These are phyloP conservation scores for Aquilaria malaccensis DNA, from an alignment of 345 rosid genomes.

Conservation along the genomic window DNA sequence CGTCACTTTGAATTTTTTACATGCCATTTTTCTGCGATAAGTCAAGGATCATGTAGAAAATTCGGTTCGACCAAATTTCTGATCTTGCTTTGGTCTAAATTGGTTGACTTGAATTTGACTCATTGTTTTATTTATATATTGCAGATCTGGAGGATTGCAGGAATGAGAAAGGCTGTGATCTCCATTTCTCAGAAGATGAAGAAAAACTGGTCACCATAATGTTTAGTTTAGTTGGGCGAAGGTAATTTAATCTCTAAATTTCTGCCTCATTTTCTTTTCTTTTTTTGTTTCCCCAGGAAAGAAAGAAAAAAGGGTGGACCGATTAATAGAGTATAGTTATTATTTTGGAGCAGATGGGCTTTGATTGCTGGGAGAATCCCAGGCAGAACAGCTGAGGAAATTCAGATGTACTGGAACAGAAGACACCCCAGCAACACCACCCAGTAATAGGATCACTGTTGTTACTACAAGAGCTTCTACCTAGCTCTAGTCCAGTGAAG, in stretches of 20 bases:
- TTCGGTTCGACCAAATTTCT: background rate
- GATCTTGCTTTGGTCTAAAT: background rate
- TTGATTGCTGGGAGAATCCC: constrained; percentile 42
- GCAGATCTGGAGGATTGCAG: constrained; percentile 9
- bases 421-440: constrained; percentile 19
- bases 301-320: background rate
- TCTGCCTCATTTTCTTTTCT: background rate
- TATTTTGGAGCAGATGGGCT: constrained; percentile 20
- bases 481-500: constrained; percentile 9
- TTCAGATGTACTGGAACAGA: constrained; percentile 35
- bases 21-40: background rate
- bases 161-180: constrained; percentile 15
- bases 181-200: constrained; percentile 33
- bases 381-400: constrained; percentile 42
- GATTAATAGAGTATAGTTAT: background rate
- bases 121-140: background rate
- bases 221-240: constrained; percentile 38
- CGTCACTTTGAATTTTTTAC: background rate
- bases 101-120: background rate
- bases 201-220: constrained; percentile 33
- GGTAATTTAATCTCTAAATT: background rate
- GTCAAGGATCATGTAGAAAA: too few relatives aligned
- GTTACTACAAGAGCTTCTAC: too few relatives aligned
- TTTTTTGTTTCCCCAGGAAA: background rate
- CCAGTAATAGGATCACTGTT: too few relatives aligned